These are phyloP conservation scores for Paraconiothyrium brasiliense DNA, from an alignment of 2,329 filamentous ascomycete species.

Conservation along the genomic window DNA sequence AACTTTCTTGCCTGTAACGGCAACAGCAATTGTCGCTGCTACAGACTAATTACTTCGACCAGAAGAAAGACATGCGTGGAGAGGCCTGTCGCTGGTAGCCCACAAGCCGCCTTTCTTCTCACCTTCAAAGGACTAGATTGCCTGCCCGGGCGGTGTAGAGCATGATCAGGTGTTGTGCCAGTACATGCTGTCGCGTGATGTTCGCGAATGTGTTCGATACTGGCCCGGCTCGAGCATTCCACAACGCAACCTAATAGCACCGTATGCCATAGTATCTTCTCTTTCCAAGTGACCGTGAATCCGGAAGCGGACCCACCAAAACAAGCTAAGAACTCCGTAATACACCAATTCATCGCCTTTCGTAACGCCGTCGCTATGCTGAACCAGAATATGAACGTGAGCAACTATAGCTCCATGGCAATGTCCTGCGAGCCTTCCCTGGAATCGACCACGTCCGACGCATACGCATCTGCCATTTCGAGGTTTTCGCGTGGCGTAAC, in stretches of 20 bases:
- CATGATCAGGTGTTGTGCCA: background rate
- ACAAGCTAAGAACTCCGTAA: constrained; percentile 18
- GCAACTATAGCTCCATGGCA: constrained; percentile 38
- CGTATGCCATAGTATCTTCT: background rate
- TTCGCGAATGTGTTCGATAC: background rate
- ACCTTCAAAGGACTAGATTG: background rate
- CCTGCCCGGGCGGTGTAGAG: background rate
- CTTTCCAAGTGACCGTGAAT: background rate
- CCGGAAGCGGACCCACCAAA: background rate
- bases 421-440: constrained; percentile 34
- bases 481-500: constrained; percentile 34
- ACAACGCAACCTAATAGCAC: background rate
- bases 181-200: background rate
- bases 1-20: no score
- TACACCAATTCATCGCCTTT: constrained; percentile 9
- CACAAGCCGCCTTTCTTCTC: background rate
- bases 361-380: constrained; percentile 50
- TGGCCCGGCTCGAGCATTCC: background rate
- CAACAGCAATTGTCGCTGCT: background rate
- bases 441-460: constrained; percentile 24
- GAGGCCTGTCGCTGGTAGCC: background rate
- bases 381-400: constrained; percentile 20
- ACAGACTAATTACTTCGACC: background rate
- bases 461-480: constrained; percentile 26
- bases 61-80: background rate